Conservation (phyloP, 1,284 basidiomycete species). For the Pseudozyma tsukubaensis region DNA sequence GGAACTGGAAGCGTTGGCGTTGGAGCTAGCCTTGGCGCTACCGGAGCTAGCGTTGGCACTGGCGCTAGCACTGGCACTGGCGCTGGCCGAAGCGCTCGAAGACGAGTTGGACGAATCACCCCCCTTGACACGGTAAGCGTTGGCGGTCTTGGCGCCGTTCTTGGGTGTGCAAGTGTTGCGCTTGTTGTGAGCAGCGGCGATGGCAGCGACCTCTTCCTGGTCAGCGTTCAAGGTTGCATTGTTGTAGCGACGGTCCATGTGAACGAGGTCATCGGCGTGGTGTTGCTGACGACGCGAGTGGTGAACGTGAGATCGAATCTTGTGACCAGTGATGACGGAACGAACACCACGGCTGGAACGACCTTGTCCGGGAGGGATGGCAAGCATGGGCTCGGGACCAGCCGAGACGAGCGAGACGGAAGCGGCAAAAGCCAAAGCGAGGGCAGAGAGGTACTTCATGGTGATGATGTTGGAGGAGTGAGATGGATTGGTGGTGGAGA, state of each 20-base stretch:
- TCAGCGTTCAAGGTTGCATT: conserved; percentile 41
- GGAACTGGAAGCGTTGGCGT: conserved; percentile 11
- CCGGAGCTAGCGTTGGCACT: conserved; percentile 19
- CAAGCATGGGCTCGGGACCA: conserved; percentile 24
- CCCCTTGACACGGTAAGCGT: conserved; percentile 25
- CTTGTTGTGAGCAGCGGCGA: conserved; percentile 33
- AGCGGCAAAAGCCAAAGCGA: conserved; percentile 47
- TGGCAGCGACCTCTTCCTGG: conserved; percentile 33
- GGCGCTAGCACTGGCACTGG: conserved; percentile 8
- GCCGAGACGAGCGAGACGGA: conserved; percentile 32
- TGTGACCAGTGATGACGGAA: conserved; percentile 54
- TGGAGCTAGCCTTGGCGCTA: not conserved
- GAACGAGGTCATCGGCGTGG: conserved; percentile 18
- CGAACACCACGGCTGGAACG: conserved; percentile 44
- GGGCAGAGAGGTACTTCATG: conserved; percentile 54
- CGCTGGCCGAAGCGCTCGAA: not conserved
- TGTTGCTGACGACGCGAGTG: conserved; percentile 41
- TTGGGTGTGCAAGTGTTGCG: conserved; percentile 43
- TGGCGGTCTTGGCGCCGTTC: conserved; percentile 16
- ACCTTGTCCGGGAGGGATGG: conserved; percentile 47
- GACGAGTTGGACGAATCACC: not conserved
- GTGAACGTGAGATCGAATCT: conserved; percentile 50
- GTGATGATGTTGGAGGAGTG: conserved; percentile 11
- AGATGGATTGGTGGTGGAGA: not conserved
- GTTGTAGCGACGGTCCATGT: conserved; percentile 22